Percentiles rank a stretch among this genome's conserved stretches.
phyloP scores from a whole-genome alignment of 306 rosid genomes.

The Quercus alba region DNA sequence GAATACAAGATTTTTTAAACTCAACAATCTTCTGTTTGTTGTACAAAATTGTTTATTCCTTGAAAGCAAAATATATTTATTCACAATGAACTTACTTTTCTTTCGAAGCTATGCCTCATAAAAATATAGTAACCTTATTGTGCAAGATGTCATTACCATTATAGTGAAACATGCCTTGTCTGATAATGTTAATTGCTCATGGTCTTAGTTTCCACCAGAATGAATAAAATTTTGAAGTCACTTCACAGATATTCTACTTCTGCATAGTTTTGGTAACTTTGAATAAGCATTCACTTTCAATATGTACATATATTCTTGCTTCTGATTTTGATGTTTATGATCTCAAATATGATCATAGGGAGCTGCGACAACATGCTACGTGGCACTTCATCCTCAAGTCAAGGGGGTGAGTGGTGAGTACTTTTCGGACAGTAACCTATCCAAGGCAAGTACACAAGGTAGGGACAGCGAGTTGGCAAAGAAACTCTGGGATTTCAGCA shows the following conservation, averaged over 20 bases:
- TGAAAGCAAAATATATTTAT: no score
- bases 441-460: constrained; percentile 45
- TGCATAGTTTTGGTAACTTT: not conserved
- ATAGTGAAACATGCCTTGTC: not conserved
- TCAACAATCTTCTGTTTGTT: not conserved
- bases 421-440: constrained; percentile 49
- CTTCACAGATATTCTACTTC: not conserved
- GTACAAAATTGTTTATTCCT: not conserved
- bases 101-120: not conserved
- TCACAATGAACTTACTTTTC: no score
- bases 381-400: constrained; percentile 67
- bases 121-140: not conserved
- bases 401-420: constrained; percentile 62
- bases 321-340: constrained; percentile 5
- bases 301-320: not conserved
- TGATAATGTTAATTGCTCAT: not conserved
- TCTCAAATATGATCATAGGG: constrained; percentile 44
- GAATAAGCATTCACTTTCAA: not conserved
- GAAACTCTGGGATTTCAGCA: constrained; percentile 81
- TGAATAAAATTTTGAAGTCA: not conserved
- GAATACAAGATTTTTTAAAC: no score
- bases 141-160: not conserved
- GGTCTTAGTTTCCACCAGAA: not conserved
- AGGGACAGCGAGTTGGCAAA: constrained; percentile 56
- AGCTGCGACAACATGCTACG: constrained; percentile 86